A percentile compares a stretch with the other conserved stretches of the same genome.
These are phyloP conservation scores for Geotrichum bryndzae DNA, from an alignment of 1,139 yeast genomes.

Conservation along the genomic window DNA sequence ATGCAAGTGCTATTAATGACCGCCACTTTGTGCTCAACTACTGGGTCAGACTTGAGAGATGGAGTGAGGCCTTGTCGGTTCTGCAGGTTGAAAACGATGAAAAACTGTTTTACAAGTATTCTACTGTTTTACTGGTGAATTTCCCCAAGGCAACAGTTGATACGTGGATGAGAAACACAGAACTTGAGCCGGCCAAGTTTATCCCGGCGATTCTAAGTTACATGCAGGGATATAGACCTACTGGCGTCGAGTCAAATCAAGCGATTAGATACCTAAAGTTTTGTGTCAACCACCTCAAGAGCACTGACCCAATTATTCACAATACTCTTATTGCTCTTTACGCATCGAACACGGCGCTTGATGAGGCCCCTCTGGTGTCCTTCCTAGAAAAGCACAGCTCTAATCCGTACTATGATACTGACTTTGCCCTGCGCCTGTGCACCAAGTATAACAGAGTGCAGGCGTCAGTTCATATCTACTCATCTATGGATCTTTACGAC, in stretches of 20 bases:
- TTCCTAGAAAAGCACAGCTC: slow-evolving; percentile 41
- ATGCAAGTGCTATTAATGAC: slow-evolving; percentile 66
- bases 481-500: slow-evolving; percentile 62
- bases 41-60: slow-evolving; percentile 62
- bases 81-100: slow-evolving; percentile 48
- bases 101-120: slow-evolving; percentile 53
- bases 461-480: slow-evolving; percentile 66
- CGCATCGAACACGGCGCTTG: slow-evolving; percentile 48
- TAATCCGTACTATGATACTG: slow-evolving; percentile 50
- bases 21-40: slow-evolving; percentile 61
- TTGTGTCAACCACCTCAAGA: slow-evolving; percentile 49
- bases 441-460: slow-evolving; percentile 51
- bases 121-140: slow-evolving; percentile 64
- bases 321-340: slow-evolving; percentile 70
- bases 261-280: slow-evolving; percentile 60
- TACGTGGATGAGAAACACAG: slow-evolving; percentile 62
- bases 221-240: slow-evolving; percentile 30
- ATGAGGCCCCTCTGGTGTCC: slow-evolving; percentile 42
- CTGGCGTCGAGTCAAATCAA: slow-evolving; percentile 45
- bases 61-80: slow-evolving; percentile 66
- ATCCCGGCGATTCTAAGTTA: slow-evolving; percentile 73
- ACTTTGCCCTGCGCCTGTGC: slow-evolving; percentile 71
- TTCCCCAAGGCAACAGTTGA: slow-evolving; percentile 66
- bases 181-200: slow-evolving; percentile 52
- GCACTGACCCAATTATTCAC: slow-evolving; percentile 51